Conservation (phyloP, 768 basidiomycete genomes). For the Xerocomellus chrysenteron region DNA sequence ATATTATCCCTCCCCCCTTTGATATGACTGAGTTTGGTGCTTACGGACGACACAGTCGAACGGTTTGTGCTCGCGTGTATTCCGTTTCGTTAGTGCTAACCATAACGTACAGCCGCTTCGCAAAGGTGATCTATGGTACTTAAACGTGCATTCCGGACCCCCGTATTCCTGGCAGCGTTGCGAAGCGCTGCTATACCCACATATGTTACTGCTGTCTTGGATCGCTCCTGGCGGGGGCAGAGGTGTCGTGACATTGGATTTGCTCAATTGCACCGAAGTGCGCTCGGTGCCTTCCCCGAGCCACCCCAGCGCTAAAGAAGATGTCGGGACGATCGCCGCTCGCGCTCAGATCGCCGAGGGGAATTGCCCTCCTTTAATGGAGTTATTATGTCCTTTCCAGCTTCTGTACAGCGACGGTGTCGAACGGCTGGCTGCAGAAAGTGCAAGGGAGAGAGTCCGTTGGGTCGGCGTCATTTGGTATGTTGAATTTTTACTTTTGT, state of each 20-base stretch:
- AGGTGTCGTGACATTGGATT: constrained; percentile 82
- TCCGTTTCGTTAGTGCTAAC: constrained; percentile 11
- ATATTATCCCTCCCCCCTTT: constrained; percentile 44
- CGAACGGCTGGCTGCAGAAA: constrained; percentile 87
- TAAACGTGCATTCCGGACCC: constrained; percentile 83
- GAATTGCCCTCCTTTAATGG: constrained; percentile 51
- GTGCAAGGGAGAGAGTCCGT: constrained; percentile 77
- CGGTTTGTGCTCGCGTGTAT: constrained; percentile 34
- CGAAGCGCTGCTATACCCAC: constrained; percentile 79
- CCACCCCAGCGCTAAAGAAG: constrained; percentile 78
- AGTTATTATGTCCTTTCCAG: constrained; percentile 86
- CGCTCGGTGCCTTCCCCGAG: constrained; percentile 79
- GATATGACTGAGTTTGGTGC: constrained; percentile 47
- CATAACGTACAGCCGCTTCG: constrained; percentile 65
- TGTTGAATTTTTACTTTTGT: constrained; percentile 19
- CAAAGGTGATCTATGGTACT: constrained; percentile 85
- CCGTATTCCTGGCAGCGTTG: constrained; percentile 82
- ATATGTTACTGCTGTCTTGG: constrained; percentile 86
- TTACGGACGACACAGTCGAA: constrained; percentile 40
- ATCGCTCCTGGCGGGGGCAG: constrained; percentile 78
- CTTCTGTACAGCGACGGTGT: constrained; percentile 88
- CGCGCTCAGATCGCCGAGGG: constrained; percentile 50
- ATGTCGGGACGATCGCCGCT: constrained; percentile 86
- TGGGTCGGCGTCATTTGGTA: constrained; percentile 94
- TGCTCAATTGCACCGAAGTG: constrained; percentile 84